Evolutionary conservation across 1,139 yeast species (phyloP).

Genomic region (Zygosaccharomyces sapae): DNA sequence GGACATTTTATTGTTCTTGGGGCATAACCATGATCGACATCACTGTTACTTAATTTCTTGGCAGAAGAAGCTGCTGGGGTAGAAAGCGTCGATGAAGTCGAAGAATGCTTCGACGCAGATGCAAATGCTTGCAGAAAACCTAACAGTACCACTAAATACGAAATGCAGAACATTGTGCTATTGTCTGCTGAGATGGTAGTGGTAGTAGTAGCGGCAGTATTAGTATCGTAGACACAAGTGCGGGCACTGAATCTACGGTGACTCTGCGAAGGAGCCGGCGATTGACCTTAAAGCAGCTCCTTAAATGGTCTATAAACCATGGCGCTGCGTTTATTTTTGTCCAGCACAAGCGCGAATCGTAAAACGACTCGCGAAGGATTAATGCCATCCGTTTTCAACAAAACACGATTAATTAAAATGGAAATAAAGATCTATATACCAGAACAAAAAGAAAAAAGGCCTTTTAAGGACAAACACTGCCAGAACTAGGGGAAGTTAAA

Average conservation of each 20-base stretch:
- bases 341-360: too few species aligned
- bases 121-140: too few species aligned
- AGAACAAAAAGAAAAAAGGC: not conserved
- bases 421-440: not conserved
- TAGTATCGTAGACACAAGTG: not conserved
- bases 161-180: too few species aligned
- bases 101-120: too few species aligned
- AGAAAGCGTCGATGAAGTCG: too few species aligned
- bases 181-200: too few species aligned
- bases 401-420: conserved; percentile 1
- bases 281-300: too few species aligned
- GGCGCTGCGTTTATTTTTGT: not conserved
- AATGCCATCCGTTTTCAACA: not conserved
- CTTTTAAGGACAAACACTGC: not conserved
- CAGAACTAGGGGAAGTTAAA: conserved; percentile 1
- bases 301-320: too few species aligned
- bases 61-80: not conserved
- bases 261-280: too few species aligned
- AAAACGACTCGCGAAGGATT: not conserved
- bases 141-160: too few species aligned
- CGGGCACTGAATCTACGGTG: too few species aligned
- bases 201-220: not conserved
- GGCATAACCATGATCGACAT: conserved; percentile 48
- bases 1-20: conserved; percentile 64
- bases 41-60: not conserved